Base-by-base conservation (phyloP, 1,284 basidiomycete genomes). In the Ustilago trichophora region DNA sequence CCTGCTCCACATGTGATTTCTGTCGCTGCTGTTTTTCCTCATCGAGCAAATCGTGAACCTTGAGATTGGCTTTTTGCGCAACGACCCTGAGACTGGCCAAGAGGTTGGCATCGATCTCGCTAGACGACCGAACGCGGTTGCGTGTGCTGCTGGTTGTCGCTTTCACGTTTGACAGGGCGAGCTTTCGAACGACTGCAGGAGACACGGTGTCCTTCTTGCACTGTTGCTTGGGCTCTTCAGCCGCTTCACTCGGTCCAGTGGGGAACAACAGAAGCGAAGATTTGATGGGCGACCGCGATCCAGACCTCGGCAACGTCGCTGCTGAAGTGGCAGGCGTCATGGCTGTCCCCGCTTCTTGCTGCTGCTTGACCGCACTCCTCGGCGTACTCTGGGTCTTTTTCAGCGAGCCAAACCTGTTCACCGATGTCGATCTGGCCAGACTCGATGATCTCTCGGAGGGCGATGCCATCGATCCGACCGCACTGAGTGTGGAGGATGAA, bases 31-130 rank as follows among this genome's bases (percentile, higher is more conserved):
- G 15, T 13, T 37, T 45, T 18, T 54, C 36, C 6, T 54, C 27
- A 9, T 36, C 46, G 18, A 67, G 50, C 24, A 70, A 19, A 15
- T 69, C 59, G 3, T 31, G 16, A 1, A 69, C 34, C 16, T 55
- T 37, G 44, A 69, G 46, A n/a, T 69, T 69, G 13, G 66, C 66
- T 19, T 69, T 69, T 19, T 49, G 48, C n/a, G 66, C 66, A 24
- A 69, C 66, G 13, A 57, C 56, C 12, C 38, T 33, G 22, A 70
- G 53, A 16, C 54, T 60, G 1, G 67, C 62, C 0, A 67, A 33
- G 0, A 67, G 62, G 12, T 55, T 51, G 0, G 62, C 67, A 32
- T 67, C 67, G 34, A 70, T 67, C 7, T 60, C 60, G 43, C 27
- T 53, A 11, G 52, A 36, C 13, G 67, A 60, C 4, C 51, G 13